A percentile compares a stretch with the other conserved stretches of the same genome.
Evolutionary conservation across 139 green algal species (phyloP).

Genomic region (Edaphochlamys debaryana): DNA sequence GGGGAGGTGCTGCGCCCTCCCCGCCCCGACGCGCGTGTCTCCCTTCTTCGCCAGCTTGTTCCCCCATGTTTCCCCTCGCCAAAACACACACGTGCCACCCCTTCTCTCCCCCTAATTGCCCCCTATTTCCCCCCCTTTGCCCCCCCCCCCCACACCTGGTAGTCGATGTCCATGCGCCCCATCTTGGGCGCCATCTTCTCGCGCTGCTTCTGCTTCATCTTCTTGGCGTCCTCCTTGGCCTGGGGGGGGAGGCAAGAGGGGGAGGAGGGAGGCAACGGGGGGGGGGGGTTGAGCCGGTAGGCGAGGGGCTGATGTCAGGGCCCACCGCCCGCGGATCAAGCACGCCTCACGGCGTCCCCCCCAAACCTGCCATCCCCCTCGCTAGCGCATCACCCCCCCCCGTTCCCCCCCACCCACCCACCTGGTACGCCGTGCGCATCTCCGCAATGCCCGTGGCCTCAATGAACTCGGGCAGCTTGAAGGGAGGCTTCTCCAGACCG

Average conservation of each 20-base stretch:
- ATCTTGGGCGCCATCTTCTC: slow-evolving; percentile 91
- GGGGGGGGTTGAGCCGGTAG: no score
- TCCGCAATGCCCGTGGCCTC: slow-evolving; percentile 92
- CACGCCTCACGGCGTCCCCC: no score
- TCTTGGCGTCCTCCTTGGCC: slow-evolving; percentile 87
- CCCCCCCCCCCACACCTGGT: slow-evolving; percentile 69
- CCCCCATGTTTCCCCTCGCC: not conserved
- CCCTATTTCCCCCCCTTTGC: not conserved
- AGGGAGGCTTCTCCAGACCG: slow-evolving; percentile 98
- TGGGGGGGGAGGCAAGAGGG: not conserved
- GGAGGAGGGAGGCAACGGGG: no score
- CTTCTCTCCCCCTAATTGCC: not conserved
- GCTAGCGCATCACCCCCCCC: no score
- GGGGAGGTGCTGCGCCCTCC: no score
- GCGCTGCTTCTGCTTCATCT: slow-evolving; percentile 89
- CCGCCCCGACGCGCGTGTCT: not conserved
- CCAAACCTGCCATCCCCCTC: no score
- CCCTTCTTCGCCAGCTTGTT: no score
- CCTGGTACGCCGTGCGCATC: slow-evolving; percentile 90
- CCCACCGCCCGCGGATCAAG: no score
- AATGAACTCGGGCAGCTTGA: slow-evolving; percentile 98
- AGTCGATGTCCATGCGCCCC: slow-evolving; percentile 98
- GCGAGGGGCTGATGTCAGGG: not conserved
- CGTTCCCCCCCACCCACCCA: not conserved
- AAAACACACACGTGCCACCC: no score